phyloP scores from a whole-genome alignment of 805 yeast species.

The Citeromyces matritensis region DNA sequence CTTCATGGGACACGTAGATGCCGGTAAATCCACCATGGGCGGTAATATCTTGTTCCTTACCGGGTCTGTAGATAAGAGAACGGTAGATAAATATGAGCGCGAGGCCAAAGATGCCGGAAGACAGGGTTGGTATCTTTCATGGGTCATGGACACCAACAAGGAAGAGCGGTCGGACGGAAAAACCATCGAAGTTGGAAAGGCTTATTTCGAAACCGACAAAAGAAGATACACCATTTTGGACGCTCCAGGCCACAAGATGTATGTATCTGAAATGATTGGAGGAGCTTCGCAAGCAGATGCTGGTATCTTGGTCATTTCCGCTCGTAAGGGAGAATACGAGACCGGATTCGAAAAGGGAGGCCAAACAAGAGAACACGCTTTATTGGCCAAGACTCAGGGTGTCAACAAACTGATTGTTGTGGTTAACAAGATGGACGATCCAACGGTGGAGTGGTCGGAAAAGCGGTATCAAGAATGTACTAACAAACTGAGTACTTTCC shows the following conservation, averaged over 20 bases:
- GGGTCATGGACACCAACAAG: conserved; percentile 99
- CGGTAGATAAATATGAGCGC: conserved; percentile 93
- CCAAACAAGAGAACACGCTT: conserved; percentile 96
- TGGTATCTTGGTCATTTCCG: conserved; percentile 92
- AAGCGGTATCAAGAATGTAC: conserved; percentile 95
- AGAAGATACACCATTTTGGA: conserved; percentile 96
- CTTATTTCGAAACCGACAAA: conserved; percentile 94
- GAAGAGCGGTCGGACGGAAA: conserved; percentile 99
- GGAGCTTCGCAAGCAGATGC: conserved; percentile 99
- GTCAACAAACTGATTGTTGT: conserved; percentile 88
- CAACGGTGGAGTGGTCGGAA: conserved; percentile 91
- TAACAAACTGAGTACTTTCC: conserved; percentile 57
- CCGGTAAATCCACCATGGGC: conserved; percentile 99
- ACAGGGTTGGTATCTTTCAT: conserved; percentile 98
- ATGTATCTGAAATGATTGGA: conserved; percentile 98
- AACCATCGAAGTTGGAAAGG: conserved; percentile 97
- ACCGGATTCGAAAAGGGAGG: conserved; percentile 99
- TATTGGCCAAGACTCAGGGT: conserved; percentile 96
- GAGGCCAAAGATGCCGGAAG: conserved; percentile 99
- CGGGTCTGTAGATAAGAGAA: conserved; percentile 97
- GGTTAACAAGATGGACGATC: conserved; percentile 97
- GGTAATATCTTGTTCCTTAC: conserved; percentile 89
- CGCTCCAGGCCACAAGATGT: conserved; percentile 99
- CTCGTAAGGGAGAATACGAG: conserved; percentile 98
- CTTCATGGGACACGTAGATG: conserved; percentile 99